Conservation (phyloP, 2,329 filamentous ascomycete species). For the Sclerotinia spermophila region DNA sequence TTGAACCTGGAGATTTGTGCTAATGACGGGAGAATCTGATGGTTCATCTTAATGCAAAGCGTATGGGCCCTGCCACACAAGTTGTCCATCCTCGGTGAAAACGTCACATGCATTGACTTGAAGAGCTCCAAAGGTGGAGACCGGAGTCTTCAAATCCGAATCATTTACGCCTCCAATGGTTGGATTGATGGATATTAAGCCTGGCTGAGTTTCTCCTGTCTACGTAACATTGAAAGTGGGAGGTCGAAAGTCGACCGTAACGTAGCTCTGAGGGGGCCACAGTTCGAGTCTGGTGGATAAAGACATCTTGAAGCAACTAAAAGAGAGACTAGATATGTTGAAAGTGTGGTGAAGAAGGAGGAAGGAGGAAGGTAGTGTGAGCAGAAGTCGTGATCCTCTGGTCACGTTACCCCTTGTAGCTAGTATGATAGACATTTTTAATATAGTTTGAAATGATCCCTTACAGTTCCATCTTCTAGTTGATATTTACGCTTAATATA, state of each 20-base stretch:
- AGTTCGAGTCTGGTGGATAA: too few relatives aligned
- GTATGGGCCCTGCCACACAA: background rate
- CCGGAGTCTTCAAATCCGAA: background rate
- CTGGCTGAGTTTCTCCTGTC: background rate
- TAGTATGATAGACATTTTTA: too few relatives aligned
- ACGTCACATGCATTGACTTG: background rate
- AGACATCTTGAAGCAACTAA: background rate
- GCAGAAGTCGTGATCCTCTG: too few relatives aligned
- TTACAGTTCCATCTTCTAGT: too few relatives aligned
- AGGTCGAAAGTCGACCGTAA: background rate
- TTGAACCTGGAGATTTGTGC: background rate
- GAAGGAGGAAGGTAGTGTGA: background rate
- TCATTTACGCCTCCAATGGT: background rate
- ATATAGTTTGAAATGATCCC: too few relatives aligned
- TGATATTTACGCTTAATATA: too few relatives aligned
- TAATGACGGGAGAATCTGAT: background rate
- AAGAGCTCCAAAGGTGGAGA: background rate
- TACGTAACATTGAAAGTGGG: background rate
- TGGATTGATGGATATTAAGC: background rate
- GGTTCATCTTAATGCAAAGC: background rate
- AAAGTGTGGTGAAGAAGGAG: background rate
- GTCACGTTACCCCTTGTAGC: too few relatives aligned
- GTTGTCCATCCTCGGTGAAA: background rate
- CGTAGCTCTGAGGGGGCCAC: background rate
- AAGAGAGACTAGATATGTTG: background rate